Conservation (phyloP, 768 basidiomycete species). For the Mycena floridula region DNA sequence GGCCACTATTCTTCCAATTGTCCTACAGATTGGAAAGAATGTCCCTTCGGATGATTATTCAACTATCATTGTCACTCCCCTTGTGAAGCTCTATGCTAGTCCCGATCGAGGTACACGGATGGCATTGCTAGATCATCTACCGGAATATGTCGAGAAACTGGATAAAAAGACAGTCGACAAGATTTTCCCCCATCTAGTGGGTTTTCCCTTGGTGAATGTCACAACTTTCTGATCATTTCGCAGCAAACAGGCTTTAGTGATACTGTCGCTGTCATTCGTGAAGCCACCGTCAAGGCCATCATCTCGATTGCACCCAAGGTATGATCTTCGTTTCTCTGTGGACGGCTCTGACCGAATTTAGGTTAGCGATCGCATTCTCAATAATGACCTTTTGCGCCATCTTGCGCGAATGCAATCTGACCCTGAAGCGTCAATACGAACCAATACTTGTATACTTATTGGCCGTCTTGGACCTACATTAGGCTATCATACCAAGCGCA, state of each 20-base stretch:
- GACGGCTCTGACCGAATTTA: conserved; percentile 21
- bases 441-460: conserved; percentile 95
- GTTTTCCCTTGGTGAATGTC: conserved; percentile 15
- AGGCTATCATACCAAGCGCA: conserved; percentile 85
- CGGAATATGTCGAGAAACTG: conserved; percentile 80
- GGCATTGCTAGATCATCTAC: conserved; percentile 83
- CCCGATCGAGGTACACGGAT: conserved; percentile 93
- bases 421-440: conserved; percentile 89
- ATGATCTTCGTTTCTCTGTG: conserved; percentile 4
- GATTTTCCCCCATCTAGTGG: conserved; percentile 88
- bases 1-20: conserved; percentile 73
- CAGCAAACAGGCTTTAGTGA: conserved; percentile 96
- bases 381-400: conserved; percentile 91
- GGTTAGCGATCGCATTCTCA: conserved; percentile 88
- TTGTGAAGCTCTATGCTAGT: conserved; percentile 80
- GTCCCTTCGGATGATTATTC: conserved; percentile 67
- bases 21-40: conserved; percentile 72
- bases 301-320: conserved; percentile 84
- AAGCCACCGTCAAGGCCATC: conserved; percentile 88
- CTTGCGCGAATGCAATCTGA: conserved; percentile 93
- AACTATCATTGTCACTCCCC: conserved; percentile 62
- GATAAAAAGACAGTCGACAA: conserved; percentile 81
- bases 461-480: conserved; percentile 84
- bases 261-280: conserved; percentile 89
- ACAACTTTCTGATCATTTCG: background rate